A percentile compares a stretch with the other conserved stretches of the same genome.
phyloP scores from a whole-genome alignment of 768 basidiomycete species.

The Erythrobasidium yunnanense region DNA sequence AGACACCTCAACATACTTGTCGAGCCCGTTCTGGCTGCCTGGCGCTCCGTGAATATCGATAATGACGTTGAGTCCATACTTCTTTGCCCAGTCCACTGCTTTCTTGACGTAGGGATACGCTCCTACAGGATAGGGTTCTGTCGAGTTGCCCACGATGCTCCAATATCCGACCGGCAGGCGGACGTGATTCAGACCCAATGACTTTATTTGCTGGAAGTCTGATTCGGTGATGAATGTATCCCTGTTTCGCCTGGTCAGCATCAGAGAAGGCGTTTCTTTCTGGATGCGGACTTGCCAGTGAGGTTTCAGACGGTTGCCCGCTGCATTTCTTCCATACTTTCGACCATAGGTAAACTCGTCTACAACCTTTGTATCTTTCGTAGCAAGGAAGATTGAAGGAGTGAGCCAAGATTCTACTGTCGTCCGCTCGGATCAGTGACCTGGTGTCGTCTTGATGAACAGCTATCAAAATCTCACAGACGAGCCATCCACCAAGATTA shows the following conservation, averaged over 20 bases:
- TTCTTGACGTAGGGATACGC: slow-evolving; percentile 27
- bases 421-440: too few relatives aligned
- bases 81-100: slow-evolving; percentile 27
- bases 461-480: slow-evolving; percentile 48
- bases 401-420: slow-evolving; percentile 62
- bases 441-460: not conserved
- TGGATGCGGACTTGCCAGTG: slow-evolving; percentile 3
- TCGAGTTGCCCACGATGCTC: slow-evolving; percentile 2
- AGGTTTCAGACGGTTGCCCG: not conserved
- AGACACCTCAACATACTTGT: slow-evolving; percentile 16
- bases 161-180: slow-evolving; percentile 14
- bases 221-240: slow-evolving; percentile 18
- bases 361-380: slow-evolving; percentile 52
- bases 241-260: not conserved
- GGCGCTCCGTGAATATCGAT: slow-evolving; percentile 33
- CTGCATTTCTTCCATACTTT: not conserved
- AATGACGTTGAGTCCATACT: slow-evolving; percentile 27
- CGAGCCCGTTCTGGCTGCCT: slow-evolving; percentile 29
- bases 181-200: slow-evolving; percentile 24
- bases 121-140: slow-evolving; percentile 16
- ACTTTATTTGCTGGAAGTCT: slow-evolving; percentile 2
- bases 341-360: slow-evolving; percentile 51
- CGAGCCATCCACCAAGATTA: slow-evolving; percentile 62
- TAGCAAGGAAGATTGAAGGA: slow-evolving; percentile 61
- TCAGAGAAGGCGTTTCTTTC: not conserved